Evolutionary conservation across 345 rosid species (phyloP), one percentile per base, ranked within the genome.

Genomic region (Hypericum perforatum): DNA sequence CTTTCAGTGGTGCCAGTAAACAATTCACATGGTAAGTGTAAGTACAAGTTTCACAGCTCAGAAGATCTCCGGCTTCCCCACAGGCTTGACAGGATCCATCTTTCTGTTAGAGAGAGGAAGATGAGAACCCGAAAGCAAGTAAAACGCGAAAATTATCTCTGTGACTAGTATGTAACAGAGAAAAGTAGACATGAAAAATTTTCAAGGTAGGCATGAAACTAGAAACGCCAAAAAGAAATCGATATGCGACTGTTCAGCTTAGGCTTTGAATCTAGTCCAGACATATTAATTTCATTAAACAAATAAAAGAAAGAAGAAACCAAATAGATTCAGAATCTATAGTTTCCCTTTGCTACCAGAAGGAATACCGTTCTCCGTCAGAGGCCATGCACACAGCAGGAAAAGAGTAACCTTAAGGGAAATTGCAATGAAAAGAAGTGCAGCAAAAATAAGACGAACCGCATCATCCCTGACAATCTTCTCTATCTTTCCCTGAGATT

Each of bases 41-140:
- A 11, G 75, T 89, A 49, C 99, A 94, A 36, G 97, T 89, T 64
- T 81, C 81, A 61, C 99, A 86, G 76, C 70, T 77, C 60, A 79
- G 57, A 69, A 94, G 82, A 71, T 82, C 81, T 41, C 67, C 91
- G 54, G 57, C 52, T 58, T 80, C 94, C 50, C 89, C 89, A 72
- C 99, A 94, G 58, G 99, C 85, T 72, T 89, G 99, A 48, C 99
- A 94, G 13, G 81, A 73, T 62, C 66, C 64, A 57, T 75, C 94
- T 74, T 80, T 85, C 90, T 82, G 14, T 36, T 45, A 52, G 40
- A 55, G 46, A 70, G 51, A 56, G 39, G 54, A 38, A 49, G 16
- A 43, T 64, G 7, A 22, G 9, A 48, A 52, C 16, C 11, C 42
- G 49, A 40, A 41, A 16, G 41, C 53, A 14, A 45, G 3, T 9